Percentiles rank a stretch among this genome's conserved stretches.
Evolutionary conservation across 140 eudicot genomes (phyloP).

Genomic region (Ambrosia hybrid): DNA sequence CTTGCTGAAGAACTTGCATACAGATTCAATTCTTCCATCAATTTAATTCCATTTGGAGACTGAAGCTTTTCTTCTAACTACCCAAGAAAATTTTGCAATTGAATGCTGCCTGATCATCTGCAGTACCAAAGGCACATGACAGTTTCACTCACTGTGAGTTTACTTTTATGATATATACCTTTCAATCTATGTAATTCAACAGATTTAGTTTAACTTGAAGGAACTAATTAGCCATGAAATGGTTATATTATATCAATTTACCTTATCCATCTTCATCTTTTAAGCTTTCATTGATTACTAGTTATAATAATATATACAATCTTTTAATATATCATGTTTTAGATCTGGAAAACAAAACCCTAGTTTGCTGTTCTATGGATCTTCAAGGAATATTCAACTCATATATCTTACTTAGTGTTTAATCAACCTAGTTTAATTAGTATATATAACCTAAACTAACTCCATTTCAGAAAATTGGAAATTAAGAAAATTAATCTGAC

Average conservation of each 20-base stretch:
- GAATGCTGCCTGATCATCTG: conserved; percentile 32
- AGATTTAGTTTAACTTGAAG: conserved; percentile 26
- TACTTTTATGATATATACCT: conserved; percentile 21
- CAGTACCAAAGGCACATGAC: conserved; percentile 37
- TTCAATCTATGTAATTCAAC: conserved; percentile 29
- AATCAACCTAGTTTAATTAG: not conserved
- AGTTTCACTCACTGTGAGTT: conserved; percentile 33
- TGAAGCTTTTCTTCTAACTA: conserved; percentile 15
- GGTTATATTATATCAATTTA: conserved; percentile 18
- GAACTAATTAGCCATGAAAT: conserved; percentile 3
- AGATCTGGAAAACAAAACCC: conserved; percentile 40
- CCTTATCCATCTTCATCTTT: conserved; percentile 20
- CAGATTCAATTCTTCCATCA: conserved; percentile 27
- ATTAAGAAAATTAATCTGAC: conserved; percentile 9
- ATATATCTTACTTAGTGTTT: conserved; percentile 10
- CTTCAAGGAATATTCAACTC: conserved; percentile 15
- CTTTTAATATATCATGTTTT: conserved; percentile 9
- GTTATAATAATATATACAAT: conserved; percentile 9
- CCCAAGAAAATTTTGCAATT: conserved; percentile 32
- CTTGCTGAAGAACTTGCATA: conserved; percentile 36
- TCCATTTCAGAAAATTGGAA: not conserved
- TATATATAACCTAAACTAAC: conserved; percentile 5
- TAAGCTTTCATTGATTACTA: conserved; percentile 24
- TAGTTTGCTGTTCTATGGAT: conserved; percentile 15
- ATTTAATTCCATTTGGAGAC: conserved; percentile 8